phyloP scores from a whole-genome alignment of 768 basidiomycete genomes.

The Dioszegia crocea region DNA sequence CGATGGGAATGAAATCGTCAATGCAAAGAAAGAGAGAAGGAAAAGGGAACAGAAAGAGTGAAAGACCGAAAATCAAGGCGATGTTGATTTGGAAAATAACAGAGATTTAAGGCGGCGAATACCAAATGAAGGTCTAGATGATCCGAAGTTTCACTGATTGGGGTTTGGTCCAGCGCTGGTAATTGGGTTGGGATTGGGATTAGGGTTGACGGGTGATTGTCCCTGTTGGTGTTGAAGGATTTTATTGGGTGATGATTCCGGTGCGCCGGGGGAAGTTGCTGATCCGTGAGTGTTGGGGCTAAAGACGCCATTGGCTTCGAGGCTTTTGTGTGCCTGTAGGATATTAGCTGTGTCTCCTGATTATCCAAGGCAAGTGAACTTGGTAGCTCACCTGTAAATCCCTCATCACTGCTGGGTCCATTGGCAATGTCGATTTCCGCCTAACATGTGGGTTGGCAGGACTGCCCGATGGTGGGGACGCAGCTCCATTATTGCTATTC shows the following conservation, averaged over 20 bases:
- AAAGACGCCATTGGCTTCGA: conserved; percentile 1
- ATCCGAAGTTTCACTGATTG: conserved; percentile 1
- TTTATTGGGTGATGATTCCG: conserved; percentile 4
- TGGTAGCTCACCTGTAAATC: conserved; percentile 45
- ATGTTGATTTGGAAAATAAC: background rate
- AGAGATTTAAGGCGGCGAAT: conserved; percentile 1
- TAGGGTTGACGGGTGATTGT: background rate
- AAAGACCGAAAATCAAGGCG: background rate
- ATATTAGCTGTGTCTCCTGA: background rate
- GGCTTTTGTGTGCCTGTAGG: conserved; percentile 3
- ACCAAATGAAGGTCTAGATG: conserved; percentile 3
- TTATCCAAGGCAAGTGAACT: too few relatives aligned
- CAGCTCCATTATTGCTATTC: conserved; percentile 56
- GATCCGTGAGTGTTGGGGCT: background rate
- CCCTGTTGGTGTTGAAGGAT: background rate
- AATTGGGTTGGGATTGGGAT: background rate
- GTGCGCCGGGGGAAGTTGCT: conserved; percentile 1
- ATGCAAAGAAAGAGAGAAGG: background rate
- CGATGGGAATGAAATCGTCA: too few relatives aligned
- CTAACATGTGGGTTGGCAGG: conserved; percentile 70
- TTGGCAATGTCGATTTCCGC: conserved; percentile 90
- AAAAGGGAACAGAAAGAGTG: background rate
- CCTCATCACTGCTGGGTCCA: conserved; percentile 48
- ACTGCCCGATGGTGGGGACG: conserved; percentile 46
- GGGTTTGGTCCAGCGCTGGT: background rate